Percentiles rank a stretch among this genome's conserved stretches.
Evolutionary conservation across 2,329 filamentous ascomycete species (phyloP).

Genomic region (Epichloe hybrida): DNA sequence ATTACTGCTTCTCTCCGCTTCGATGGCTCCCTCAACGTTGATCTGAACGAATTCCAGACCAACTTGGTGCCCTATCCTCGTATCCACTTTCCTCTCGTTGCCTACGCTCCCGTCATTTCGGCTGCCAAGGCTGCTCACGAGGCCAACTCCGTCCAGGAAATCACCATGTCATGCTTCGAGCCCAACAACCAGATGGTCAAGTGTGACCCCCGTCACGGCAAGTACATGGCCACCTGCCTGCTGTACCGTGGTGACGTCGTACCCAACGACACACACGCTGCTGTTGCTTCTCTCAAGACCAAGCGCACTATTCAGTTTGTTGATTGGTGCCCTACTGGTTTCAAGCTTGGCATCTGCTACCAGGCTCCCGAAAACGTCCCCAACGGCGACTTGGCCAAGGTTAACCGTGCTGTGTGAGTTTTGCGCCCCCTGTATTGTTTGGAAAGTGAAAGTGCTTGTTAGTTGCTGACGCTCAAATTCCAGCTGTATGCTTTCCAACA

Average conservation of each 20-base stretch:
- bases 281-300: slow-evolving; percentile 94
- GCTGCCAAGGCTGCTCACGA: slow-evolving; percentile 94
- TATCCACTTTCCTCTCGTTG: slow-evolving; percentile 98
- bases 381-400: slow-evolving; percentile 94
- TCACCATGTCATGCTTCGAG: slow-evolving; percentile 98
- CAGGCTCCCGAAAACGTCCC: slow-evolving; percentile 92
- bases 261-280: slow-evolving; percentile 84
- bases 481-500: slow-evolving; percentile 97
- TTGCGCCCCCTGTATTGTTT: neutral
- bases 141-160: slow-evolving; percentile 95
- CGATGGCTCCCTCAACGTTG: slow-evolving; percentile 96
- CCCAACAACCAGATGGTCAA: slow-evolving; percentile 99
- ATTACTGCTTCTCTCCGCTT: slow-evolving; percentile 98
- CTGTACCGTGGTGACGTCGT: slow-evolving; percentile 98
- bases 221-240: slow-evolving; percentile 99
- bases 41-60: slow-evolving; percentile 99
- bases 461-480: slow-evolving; percentile 12
- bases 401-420: slow-evolving; percentile 92
- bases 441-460: neutral
- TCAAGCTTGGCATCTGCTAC: slow-evolving; percentile 99
- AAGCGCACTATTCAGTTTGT: slow-evolving; percentile 99
- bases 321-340: slow-evolving; percentile 99
- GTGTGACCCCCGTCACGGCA: slow-evolving; percentile 95
- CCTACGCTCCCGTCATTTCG: slow-evolving; percentile 88
- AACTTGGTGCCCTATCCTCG: slow-evolving; percentile 97